These are phyloP conservation scores for Scolecobasidium constrictum DNA, from an alignment of 2,329 filamentous ascomycete genomes.

Conservation along the genomic window DNA sequence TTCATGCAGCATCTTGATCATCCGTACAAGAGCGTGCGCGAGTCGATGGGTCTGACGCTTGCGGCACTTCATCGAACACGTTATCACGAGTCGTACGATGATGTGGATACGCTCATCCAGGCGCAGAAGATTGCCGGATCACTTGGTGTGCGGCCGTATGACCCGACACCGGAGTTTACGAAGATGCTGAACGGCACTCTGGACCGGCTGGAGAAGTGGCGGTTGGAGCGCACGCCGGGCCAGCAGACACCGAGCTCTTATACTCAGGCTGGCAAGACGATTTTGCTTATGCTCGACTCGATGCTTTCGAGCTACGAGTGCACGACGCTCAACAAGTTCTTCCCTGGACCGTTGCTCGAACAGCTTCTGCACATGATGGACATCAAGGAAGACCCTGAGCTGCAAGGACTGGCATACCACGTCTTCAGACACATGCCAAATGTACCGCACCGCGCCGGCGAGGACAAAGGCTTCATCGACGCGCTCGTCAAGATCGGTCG, in stretches of 20 bases:
- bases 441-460: conserved; percentile 78
- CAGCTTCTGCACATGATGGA: conserved; percentile 99
- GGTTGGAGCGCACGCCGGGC: conserved; percentile 69
- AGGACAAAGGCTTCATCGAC: conserved; percentile 74
- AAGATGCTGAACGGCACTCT: conserved; percentile 67
- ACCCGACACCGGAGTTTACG: conserved; percentile 63
- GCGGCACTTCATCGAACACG: conserved; percentile 81
- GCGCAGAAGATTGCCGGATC: conserved; percentile 71
- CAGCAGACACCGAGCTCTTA: conserved; percentile 91
- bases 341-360: conserved; percentile 79
- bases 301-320: conserved; percentile 89
- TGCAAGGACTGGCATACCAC: conserved; percentile 89
- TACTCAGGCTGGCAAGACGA: conserved; percentile 91
- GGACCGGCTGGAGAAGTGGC: conserved; percentile 72
- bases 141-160: conserved; percentile 75
- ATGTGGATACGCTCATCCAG: conserved; percentile 64
- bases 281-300: conserved; percentile 87
- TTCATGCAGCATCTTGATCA: conserved; percentile 90
- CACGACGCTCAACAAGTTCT: conserved; percentile 81
- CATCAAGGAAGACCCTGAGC: conserved; percentile 93
- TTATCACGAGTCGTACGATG: conserved; percentile 87
- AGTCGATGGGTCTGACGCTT: conserved; percentile 84
- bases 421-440: conserved; percentile 96
- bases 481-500: conserved; percentile 82
- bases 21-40: conserved; percentile 93